phyloP scores from a whole-genome alignment of 2,329 filamentous ascomycete genomes.

The Colletotrichum plurivorum region DNA sequence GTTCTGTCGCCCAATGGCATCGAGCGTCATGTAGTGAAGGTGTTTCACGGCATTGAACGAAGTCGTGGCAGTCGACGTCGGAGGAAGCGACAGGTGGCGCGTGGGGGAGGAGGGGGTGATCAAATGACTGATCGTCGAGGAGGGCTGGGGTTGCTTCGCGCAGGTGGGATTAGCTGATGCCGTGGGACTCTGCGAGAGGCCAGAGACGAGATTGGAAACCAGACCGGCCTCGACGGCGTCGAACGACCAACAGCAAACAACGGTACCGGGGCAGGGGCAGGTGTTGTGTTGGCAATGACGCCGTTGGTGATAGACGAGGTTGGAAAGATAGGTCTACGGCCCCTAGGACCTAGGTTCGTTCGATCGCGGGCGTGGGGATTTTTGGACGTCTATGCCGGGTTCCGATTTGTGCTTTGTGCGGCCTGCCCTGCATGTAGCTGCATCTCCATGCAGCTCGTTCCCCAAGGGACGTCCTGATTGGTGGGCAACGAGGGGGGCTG shows the following conservation, averaged over 20 bases:
- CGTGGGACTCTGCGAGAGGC: not conserved
- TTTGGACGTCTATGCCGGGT: constrained; percentile 23
- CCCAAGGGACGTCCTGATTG: constrained; percentile 15
- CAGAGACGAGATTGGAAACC: not conserved
- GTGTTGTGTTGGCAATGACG: constrained; percentile 1
- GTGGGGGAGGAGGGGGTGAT: constrained; percentile 18
- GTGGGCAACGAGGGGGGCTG: constrained; percentile 6
- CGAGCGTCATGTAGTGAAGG: constrained; percentile 19
- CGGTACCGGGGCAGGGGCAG: not conserved
- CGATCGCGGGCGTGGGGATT: constrained; percentile 10
- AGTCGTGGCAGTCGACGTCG: constrained; percentile 9
- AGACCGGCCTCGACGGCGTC: not conserved
- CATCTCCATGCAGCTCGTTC: constrained; percentile 11
- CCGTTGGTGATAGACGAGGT: constrained; percentile 13
- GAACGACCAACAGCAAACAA: constrained; percentile 1
- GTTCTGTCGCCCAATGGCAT: constrained; percentile 20
- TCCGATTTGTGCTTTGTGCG: constrained; percentile 26
- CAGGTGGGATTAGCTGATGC: not conserved
- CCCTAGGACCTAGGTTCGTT: not conserved
- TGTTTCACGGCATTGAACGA: constrained; percentile 30
- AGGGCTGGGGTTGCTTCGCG: not conserved
- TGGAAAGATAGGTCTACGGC: constrained; percentile 5
- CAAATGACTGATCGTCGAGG: constrained; percentile 13
- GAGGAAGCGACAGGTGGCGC: constrained; percentile 18
- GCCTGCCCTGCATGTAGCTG: constrained; percentile 35